A percentile compares a stretch with the other conserved stretches of the same genome.
Conservation (phyloP, 208 protist species). For the Chromosphaera perkinsii region DNA sequence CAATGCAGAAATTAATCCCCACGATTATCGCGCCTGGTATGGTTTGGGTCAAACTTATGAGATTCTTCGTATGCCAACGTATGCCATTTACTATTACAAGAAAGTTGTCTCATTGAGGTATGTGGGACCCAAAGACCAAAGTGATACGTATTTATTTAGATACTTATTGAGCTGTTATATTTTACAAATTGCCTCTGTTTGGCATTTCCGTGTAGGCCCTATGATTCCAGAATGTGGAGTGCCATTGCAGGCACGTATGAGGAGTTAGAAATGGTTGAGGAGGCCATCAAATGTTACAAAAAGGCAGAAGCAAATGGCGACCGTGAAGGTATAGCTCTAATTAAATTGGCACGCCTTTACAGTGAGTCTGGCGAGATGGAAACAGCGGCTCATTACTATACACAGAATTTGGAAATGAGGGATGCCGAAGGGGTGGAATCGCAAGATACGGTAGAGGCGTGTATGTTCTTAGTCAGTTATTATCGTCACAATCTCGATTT, state of each 20-base stretch:
- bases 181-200: too few relatives aligned
- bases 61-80: slow-evolving; percentile 82
- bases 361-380: neutral
- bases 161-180: neutral
- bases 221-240: slow-evolving; percentile 84
- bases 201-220: slow-evolving; percentile 61
- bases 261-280: slow-evolving; percentile 15
- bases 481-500: neutral
- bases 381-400: neutral
- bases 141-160: neutral
- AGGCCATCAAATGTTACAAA: slow-evolving; percentile 2
- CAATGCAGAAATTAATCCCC: slow-evolving; percentile 61
- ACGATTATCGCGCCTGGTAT: slow-evolving; percentile 91
- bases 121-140: neutral
- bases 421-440: neutral
- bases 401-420: neutral
- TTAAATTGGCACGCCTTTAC: neutral
- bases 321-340: neutral
- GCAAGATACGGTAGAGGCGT: neutral
- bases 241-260: slow-evolving; percentile 62
- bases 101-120: slow-evolving; percentile 45
- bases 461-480: neutral
- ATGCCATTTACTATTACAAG: slow-evolving; percentile 90
- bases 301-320: neutral
- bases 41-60: slow-evolving; percentile 93